Conservation (phyloP, 352 stramenopile genomes). For the Peronospora destructor region DNA sequence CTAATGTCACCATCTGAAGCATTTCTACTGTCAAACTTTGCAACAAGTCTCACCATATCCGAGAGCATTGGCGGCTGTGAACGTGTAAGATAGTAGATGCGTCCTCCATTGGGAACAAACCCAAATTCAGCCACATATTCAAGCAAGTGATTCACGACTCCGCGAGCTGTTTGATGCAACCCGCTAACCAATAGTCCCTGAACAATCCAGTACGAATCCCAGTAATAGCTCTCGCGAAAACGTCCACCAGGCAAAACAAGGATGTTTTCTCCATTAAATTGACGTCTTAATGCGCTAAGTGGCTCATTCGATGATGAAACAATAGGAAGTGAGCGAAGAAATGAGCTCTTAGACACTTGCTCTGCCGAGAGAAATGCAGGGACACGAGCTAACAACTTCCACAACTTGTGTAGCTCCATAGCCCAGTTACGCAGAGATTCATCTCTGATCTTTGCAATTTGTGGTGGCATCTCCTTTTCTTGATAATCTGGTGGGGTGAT, state of each 20-base stretch:
- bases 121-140: conserved; percentile 81
- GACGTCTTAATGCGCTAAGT: conserved; percentile 8
- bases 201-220: conserved; percentile 91
- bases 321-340: conserved; percentile 34
- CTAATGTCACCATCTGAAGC: conserved; percentile 18
- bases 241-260: conserved; percentile 83
- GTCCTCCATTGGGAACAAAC: conserved; percentile 86
- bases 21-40: conserved; percentile 10
- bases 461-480: conserved; percentile 24
- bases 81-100: conserved; percentile 87
- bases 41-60: conserved; percentile 69
- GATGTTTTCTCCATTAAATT: conserved; percentile 35
- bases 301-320: conserved; percentile 3
- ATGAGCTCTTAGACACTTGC: conserved; percentile 16
- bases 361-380: conserved; percentile 7
- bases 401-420: conserved; percentile 63
- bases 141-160: conserved; percentile 81
- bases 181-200: conserved; percentile 73
- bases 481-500: conserved; percentile 40
- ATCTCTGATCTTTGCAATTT: conserved; percentile 44
- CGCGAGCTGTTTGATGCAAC: conserved; percentile 64
- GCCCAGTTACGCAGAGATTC: conserved; percentile 50
- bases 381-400: conserved; percentile 52
- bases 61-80: conserved; percentile 89
- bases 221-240: conserved; percentile 91